These are phyloP conservation scores for Artemisia tridentata DNA, from an alignment of 129 eudicot genomes.

Conservation along the genomic window DNA sequence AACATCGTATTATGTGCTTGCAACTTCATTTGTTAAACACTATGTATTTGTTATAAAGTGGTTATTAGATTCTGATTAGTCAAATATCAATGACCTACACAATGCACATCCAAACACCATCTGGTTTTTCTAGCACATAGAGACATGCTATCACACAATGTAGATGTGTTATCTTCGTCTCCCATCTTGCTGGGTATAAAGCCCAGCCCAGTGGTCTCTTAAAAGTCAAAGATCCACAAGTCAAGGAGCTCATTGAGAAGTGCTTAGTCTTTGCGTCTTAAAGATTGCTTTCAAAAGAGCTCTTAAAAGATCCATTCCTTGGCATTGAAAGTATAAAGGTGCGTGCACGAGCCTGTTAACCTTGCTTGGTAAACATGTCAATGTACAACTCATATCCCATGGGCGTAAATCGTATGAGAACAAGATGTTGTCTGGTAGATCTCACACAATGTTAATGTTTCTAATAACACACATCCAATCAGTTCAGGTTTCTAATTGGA, in stretches of 20 bases:
- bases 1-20: too few species aligned
- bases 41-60: too few species aligned
- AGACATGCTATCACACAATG: neutral
- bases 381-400: slow-evolving; percentile 27
- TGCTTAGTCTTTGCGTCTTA: slow-evolving; percentile 47
- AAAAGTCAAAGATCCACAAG: slow-evolving; percentile 45
- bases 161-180: slow-evolving; percentile 16
- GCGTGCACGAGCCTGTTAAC: slow-evolving; percentile 26
- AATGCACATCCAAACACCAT: neutral
- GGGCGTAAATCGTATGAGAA: slow-evolving; percentile 47
- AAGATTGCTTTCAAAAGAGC: slow-evolving; percentile 43
- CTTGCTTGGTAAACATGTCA: slow-evolving; percentile 17
- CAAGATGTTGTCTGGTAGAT: slow-evolving; percentile 29
- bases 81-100: neutral
- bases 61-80: neutral
- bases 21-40: too few species aligned
- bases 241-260: slow-evolving; percentile 46
- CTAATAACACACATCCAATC: too few species aligned
- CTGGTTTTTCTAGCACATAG: neutral
- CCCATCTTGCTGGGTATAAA: slow-evolving; percentile 30
- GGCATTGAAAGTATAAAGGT: slow-evolving; percentile 35
- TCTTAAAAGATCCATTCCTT: slow-evolving; percentile 46
- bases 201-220: slow-evolving; percentile 42
- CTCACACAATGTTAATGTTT: neutral
- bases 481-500: too few species aligned